Evolutionary conservation across 345 rosid genomes (phyloP), one percentile per base, ranked within the genome.

Genomic region (Salix arbutifolia): DNA sequence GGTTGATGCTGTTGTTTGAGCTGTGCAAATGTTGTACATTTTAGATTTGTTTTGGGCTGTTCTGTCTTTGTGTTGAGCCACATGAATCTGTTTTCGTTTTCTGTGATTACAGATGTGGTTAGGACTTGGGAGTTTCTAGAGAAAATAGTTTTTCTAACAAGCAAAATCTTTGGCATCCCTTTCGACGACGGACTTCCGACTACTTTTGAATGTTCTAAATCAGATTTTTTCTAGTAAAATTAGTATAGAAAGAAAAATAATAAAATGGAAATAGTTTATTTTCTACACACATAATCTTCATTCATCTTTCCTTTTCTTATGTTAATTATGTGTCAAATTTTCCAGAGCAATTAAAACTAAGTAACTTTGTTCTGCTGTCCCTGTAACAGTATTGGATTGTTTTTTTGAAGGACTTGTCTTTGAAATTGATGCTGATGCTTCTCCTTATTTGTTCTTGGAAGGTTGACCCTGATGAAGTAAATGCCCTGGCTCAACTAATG

Each of bases 391-490:
- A 56, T 56, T 35, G 35, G 46, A 31, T 33, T 21, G 17, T 11
- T 21, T 21, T 67, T 21, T 67, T 1, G 0, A 33, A 26, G 38
- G 70, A 26, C 30, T 48, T 53, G 52, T 33, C 61, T 14, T 46
- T 26, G 46, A 56, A 35, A n/a, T 67, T 76, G 74, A 68, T n/a
- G 61, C 8, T 65, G 19, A 74, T 38, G 38, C 4, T 35, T 68
- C 46, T 70, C 50, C 38, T 75, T 4, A 31, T 37, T 61, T 40
- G 58, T 79, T 74, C 50, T 18, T 76, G 56, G 52, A 79, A 95
- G 99, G 99, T 95, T 78, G 98, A 95, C 56, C 97, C 93, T 0
- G 96, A 95, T 91, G 98, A 95, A 87, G 98, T 95, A 18, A 95
- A 95, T 83, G 99, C 99, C 26, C 77, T 95, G 73, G 99, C 99